Evolutionary conservation across 2,329 filamentous ascomycete species (phyloP), one percentile per base, ranked within the genome.

Genomic region (Venturia effusa): DNA sequence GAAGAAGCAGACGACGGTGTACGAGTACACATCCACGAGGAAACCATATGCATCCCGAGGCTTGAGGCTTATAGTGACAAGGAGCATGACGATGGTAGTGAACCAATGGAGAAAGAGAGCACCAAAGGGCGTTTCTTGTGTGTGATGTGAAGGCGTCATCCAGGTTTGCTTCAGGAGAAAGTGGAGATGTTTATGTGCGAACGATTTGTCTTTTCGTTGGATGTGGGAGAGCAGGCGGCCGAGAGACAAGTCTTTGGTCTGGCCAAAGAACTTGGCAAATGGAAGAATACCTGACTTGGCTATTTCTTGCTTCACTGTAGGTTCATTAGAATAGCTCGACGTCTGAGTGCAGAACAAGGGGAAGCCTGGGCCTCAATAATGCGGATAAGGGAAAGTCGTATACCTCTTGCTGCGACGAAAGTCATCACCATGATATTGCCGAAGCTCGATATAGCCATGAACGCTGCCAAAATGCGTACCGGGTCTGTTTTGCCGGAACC

Each of bases 381-480:
- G n/a, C n/a, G n/a, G 6, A 39, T 11, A 39, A n/a, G 41, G 17
- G 17, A 43, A 4, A 43, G 17, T 5, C 6, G 22, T n/a, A 3
- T 3, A 43, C 41, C 41, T 66, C 81, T 75, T 2, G 81, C 77
- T 8, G 80, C 78, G 0, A 81, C 82, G 67, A 82, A 85, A 0
- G 82, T 85, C 72, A 81, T 82, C 24, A 81, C 80, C 15, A 84
- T 75, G 51, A 85, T 79, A 68, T 85, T 84, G 0, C 83, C 82
- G 60, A 84, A 75, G 30, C 78, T 80, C 1, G 80, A 82, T 32
- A 85, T 71, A 3, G 83, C 81, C 7, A 83, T 74, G 51, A 85
- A 77, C 0, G 75, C 79, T 17, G 80, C 75, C 65, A 83, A 75
- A 8, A 81, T 75, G 1, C 74, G 71, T 15, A 70, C 66, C 6